Conservation (phyloP, 306 rosid genomes). For the Dryas octopetala region DNA sequence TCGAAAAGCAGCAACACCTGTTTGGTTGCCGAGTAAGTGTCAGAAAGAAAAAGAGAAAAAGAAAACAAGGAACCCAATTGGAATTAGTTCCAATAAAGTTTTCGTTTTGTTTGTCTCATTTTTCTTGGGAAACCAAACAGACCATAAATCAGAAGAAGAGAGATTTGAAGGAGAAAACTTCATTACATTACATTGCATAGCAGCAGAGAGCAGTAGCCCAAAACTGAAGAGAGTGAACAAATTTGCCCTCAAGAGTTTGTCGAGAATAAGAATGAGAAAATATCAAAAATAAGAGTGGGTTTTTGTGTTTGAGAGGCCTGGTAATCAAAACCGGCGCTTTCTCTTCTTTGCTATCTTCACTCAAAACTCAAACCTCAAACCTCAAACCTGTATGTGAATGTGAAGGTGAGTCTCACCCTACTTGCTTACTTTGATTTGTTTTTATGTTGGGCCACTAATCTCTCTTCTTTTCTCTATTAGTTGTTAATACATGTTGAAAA, state of each 20-base stretch:
- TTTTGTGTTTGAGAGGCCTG: background rate
- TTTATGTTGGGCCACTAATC: conserved; percentile 6
- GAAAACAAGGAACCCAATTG: conserved; percentile 8
- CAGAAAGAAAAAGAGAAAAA: background rate
- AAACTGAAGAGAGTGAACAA: background rate
- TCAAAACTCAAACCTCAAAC: background rate
- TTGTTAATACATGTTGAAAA: background rate
- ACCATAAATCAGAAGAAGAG: conserved; percentile 1
- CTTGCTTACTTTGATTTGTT: conserved; percentile 13
- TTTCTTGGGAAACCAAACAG: conserved; percentile 27
- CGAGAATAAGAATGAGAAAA: background rate
- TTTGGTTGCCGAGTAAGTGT: conserved; percentile 17
- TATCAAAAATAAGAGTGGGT: background rate
- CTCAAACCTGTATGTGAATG: background rate
- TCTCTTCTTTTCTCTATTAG: background rate
- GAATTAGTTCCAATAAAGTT: background rate
- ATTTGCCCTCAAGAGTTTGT: background rate
- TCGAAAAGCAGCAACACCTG: background rate
- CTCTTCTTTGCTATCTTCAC: conserved; percentile 18
- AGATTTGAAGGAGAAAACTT: conserved; percentile 6
- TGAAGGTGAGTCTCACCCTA: conserved; percentile 6
- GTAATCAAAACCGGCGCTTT: conserved; percentile 15
- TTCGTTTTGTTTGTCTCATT: background rate
- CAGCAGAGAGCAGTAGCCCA: background rate
- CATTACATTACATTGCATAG: conserved; percentile 2